These are phyloP conservation scores for Monosporascus sp. DNA, from an alignment of 2,329 filamentous ascomycete species.

Conservation along the genomic window DNA sequence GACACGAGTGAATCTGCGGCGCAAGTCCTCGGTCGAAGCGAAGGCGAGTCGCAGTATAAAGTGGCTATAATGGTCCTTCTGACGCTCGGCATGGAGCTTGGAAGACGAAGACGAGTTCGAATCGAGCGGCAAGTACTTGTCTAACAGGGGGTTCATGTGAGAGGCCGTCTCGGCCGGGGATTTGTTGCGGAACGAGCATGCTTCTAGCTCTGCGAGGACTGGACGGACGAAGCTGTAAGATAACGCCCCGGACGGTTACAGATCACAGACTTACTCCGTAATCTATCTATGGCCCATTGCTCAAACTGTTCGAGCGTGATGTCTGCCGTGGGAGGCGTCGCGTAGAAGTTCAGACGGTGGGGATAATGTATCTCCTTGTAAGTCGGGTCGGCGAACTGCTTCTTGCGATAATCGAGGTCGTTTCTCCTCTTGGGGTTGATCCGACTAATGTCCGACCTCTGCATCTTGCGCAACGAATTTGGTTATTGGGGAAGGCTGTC, in stretches of 20 bases:
- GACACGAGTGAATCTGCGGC: conserved; percentile 77
- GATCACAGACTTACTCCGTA: conserved; percentile 57
- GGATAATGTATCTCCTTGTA: conserved; percentile 78
- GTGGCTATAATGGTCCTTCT: conserved; percentile 96
- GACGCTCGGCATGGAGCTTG: conserved; percentile 65
- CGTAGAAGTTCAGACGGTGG: conserved; percentile 88
- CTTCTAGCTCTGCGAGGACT: conserved; percentile 86
- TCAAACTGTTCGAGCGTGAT: conserved; percentile 97
- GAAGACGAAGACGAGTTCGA: conserved; percentile 27
- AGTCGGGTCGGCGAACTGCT: conserved; percentile 73
- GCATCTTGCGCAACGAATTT: conserved; percentile 15
- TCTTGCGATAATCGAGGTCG: conserved; percentile 73
- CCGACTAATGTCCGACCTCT: conserved; percentile 36
- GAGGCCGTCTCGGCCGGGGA: conserved; percentile 71
- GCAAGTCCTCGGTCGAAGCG: conserved; percentile 82
- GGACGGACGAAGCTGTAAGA: conserved; percentile 1
- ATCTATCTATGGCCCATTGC: conserved; percentile 92
- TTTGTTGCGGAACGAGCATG: conserved; percentile 92
- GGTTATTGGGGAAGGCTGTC: background rate
- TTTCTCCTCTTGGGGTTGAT: conserved; percentile 69
- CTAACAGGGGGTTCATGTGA: conserved; percentile 80
- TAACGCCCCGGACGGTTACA: background rate
- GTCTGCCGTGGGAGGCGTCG: conserved; percentile 80
- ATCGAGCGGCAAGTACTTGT: conserved; percentile 51
- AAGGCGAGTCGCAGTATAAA: conserved; percentile 95